A percentile compares a stretch with the other conserved stretches of the same genome.
These are phyloP conservation scores for Diaporthe sp. DNA, from an alignment of 2,329 filamentous ascomycete genomes.

Conservation along the genomic window DNA sequence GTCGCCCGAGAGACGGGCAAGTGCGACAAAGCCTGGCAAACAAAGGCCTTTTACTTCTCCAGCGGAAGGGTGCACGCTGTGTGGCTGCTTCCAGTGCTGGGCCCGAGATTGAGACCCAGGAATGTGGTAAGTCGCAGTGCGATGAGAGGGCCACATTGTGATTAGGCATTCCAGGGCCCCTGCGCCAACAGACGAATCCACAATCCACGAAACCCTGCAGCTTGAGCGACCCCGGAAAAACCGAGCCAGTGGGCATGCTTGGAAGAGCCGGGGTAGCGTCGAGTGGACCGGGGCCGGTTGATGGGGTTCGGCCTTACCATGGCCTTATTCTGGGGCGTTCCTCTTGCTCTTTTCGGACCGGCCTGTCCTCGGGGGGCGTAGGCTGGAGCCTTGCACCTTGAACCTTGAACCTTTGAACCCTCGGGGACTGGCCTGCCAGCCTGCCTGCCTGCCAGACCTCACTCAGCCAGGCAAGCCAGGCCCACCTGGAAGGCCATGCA, in stretches of 20 bases:
- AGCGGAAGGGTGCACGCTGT: not conserved
- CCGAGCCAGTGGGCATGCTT: not conserved
- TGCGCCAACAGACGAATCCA: not conserved
- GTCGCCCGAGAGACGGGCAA: not conserved
- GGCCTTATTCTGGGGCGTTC: constrained; percentile 26
- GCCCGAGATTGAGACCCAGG: constrained; percentile 5
- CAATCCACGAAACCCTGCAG: constrained; percentile 6
- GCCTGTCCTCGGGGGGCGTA: constrained; percentile 20
- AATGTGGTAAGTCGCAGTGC: constrained; percentile 12
- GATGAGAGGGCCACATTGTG: constrained; percentile 3
- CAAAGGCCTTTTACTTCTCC: not conserved
- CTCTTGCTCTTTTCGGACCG: constrained; percentile 8
- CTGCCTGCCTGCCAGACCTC: not conserved
- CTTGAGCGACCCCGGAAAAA: not conserved
- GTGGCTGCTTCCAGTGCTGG: not conserved
- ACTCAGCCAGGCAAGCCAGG: too few relatives aligned
- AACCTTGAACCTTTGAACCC: not conserved
- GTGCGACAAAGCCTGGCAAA: not conserved
- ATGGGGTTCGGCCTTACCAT: constrained; percentile 30
- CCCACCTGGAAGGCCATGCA: not conserved
- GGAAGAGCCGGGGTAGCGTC: constrained; percentile 11
- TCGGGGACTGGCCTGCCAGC: constrained; percentile 9
- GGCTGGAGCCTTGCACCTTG: constrained; percentile 1
- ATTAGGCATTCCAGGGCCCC: constrained; percentile 1
- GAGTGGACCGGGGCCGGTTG: constrained; percentile 4